A percentile compares a stretch with the other conserved stretches of the same genome.
phyloP scores from a whole-genome alignment of 495 filamentous ascomycete genomes.

The Tuber umbilicatum region DNA sequence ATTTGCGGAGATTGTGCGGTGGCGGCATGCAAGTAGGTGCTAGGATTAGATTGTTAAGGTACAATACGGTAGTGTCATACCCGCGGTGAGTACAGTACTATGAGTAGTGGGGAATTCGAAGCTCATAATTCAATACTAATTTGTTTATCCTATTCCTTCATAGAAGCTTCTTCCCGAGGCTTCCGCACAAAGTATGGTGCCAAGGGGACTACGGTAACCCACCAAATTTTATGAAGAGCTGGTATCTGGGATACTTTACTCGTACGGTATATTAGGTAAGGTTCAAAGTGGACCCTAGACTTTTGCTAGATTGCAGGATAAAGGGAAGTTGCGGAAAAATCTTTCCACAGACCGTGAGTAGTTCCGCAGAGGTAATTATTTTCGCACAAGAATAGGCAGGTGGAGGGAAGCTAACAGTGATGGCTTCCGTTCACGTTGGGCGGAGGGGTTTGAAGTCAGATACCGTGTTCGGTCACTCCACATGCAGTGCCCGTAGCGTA shows the following conservation, averaged over 20 bases:
- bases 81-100: no score
- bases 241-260: neutral
- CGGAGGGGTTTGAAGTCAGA: neutral
- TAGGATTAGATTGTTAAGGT: neutral
- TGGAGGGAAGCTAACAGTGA: neutral
- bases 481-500: neutral
- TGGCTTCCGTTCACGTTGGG: neutral
- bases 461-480: neutral
- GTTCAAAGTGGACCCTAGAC: neutral
- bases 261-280: neutral
- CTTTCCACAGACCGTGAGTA: neutral
- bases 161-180: neutral
- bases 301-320: neutral
- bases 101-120: neutral
- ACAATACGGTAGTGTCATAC: neutral
- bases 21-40: neutral
- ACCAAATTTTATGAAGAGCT: neutral
- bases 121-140: neutral
- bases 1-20: slow-evolving; percentile 4
- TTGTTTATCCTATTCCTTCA: no score
- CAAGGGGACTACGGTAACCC: neutral
- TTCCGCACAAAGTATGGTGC: neutral
- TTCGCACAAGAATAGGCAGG: no score
- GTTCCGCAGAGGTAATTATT: neutral
- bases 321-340: neutral